phyloP scores from a whole-genome alignment of 2,329 filamentous ascomycete genomes.

The Fusarium sp. region DNA sequence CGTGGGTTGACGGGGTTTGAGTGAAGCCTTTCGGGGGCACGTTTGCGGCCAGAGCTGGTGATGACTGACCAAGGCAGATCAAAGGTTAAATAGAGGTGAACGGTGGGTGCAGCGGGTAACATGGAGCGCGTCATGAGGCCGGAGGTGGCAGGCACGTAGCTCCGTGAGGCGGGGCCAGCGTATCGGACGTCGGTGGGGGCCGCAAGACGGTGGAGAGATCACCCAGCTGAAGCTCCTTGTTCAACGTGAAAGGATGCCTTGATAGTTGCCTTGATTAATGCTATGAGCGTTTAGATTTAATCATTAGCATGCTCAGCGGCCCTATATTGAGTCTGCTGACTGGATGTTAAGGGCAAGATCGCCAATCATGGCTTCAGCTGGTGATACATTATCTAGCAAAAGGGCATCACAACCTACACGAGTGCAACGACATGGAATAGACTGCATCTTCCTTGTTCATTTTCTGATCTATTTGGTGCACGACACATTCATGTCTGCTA shows the following conservation, averaged over 20 bases:
- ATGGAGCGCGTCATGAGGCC: constrained; percentile 42
- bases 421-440: not conserved
- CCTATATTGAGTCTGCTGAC: not conserved
- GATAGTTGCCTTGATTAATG: not conserved
- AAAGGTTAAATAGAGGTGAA: constrained; percentile 8
- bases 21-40: not conserved
- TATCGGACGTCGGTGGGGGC: constrained; percentile 13
- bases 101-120: constrained; percentile 12
- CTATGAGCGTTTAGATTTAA: not conserved
- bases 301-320: not conserved
- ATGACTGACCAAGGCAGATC: constrained; percentile 2
- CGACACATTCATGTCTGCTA: not conserved
- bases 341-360: not conserved
- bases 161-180: constrained; percentile 25
- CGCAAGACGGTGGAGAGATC: not conserved
- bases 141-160: constrained; percentile 16
- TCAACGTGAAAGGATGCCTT: not conserved
- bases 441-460: not conserved
- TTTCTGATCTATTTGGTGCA: not conserved
- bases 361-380: not conserved
- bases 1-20: not conserved
- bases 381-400: not conserved
- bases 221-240: not conserved
- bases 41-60: constrained; percentile 1
- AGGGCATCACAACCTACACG: not conserved